These are phyloP conservation scores for Nitzschia sp. DNA, from an alignment of 108 stramenopile genomes.

Conservation along the genomic window DNA sequence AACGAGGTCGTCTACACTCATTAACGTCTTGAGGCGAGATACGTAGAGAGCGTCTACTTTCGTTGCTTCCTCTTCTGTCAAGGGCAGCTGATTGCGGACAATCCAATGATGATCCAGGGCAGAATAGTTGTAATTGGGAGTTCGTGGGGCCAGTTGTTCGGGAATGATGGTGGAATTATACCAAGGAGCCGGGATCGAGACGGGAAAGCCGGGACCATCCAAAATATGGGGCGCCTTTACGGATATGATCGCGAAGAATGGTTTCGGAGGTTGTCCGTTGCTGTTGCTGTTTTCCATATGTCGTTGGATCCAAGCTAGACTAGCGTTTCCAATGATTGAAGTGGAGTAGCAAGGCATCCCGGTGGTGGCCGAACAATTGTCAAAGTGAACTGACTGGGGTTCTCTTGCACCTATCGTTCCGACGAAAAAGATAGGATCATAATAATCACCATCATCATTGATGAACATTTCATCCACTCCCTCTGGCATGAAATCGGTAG, in stretches of 20 bases:
- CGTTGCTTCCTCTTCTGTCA: conserved; percentile 17
- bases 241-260: conserved; percentile 44
- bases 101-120: conserved; percentile 36
- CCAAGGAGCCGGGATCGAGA: conserved; percentile 54
- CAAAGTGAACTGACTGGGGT: conserved; percentile 5
- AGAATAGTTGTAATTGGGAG: conserved; percentile 50
- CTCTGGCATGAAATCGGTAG: conserved; percentile 23
- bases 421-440: conserved; percentile 31
- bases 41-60: conserved; percentile 39
- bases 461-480: conserved; percentile 43
- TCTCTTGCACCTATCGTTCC: neutral
- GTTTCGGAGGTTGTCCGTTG: conserved; percentile 10
- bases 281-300: conserved; percentile 26
- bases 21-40: conserved; percentile 35
- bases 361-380: conserved; percentile 34
- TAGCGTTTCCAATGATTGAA: conserved; percentile 51
- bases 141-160: conserved; percentile 38
- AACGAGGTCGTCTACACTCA: conserved; percentile 52
- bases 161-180: conserved; percentile 27
- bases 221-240: conserved; percentile 54
- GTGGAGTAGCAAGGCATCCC: conserved; percentile 42
- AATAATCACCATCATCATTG: conserved; percentile 44
- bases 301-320: conserved; percentile 37
- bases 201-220: conserved; percentile 41
- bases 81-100: conserved; percentile 26